These are phyloP conservation scores for Lasiodiplodia gonubiensis DNA, from an alignment of 2,329 filamentous ascomycete genomes.

Conservation along the genomic window DNA sequence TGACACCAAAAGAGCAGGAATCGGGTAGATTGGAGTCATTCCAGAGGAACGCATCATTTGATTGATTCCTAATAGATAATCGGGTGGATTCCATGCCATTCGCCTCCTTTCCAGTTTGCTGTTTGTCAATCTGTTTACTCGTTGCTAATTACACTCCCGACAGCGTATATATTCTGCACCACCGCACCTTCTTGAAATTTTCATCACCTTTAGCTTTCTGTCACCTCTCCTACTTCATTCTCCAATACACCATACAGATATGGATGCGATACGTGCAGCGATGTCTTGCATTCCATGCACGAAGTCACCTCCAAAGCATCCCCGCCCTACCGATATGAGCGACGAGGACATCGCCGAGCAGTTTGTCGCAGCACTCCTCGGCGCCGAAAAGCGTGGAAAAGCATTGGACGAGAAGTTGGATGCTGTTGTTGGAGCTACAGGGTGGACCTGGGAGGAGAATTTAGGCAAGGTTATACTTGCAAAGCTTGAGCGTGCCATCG, in stretches of 20 bases:
- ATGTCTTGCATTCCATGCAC: not conserved
- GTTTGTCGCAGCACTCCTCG: not conserved
- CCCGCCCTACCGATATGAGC: no score
- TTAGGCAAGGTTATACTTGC: not conserved
- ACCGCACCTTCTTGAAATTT: no score
- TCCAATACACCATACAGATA: not conserved
- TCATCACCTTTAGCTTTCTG: not conserved
- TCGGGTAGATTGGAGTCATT: no score
- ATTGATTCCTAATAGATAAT: no score
- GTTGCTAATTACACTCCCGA: no score
- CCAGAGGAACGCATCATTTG: no score
- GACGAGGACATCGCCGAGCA: not conserved
- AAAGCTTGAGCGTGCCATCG: not conserved
- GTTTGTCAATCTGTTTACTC: no score
- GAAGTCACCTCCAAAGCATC: fast-evolving
- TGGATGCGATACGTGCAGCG: not conserved
- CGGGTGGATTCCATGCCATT: no score
- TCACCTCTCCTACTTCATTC: not conserved
- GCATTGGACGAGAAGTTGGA: not conserved
- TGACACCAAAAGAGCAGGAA: no score
- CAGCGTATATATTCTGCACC: no score
- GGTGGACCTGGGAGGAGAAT: not conserved
- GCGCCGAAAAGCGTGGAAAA: not conserved
- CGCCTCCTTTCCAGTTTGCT: no score
- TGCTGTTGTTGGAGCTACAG: not conserved